Conservation (phyloP, 2,329 filamentous ascomycete genomes). For the Ilyonectria mors-panacis region DNA sequence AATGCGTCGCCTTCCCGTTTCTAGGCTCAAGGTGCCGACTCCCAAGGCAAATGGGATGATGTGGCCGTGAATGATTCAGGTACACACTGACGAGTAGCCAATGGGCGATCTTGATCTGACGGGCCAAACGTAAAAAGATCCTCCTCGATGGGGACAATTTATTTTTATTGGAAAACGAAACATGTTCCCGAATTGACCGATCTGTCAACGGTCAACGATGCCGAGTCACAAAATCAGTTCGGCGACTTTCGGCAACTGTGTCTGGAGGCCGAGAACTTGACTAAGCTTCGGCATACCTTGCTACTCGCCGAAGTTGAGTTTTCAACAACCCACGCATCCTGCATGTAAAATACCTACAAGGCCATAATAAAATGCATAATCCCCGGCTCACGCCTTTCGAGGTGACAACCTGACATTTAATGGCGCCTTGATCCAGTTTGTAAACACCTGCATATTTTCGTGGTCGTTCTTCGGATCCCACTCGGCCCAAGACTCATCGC, state of each 20-base stretch:
- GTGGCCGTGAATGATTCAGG: neutral
- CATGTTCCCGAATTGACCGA: neutral
- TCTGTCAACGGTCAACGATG: neutral
- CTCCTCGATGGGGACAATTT: neutral
- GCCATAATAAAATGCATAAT: neutral
- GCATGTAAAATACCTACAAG: neutral
- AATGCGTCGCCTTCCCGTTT: neutral
- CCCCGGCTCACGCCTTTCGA: conserved; percentile 2
- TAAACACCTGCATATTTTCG: conserved; percentile 44
- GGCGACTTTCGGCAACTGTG: neutral
- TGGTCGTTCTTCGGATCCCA: conserved; percentile 47
- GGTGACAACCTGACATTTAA: conserved; percentile 36
- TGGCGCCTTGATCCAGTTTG: conserved; percentile 49
- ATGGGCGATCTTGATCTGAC: neutral
- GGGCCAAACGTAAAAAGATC: neutral
- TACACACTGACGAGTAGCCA: neutral
- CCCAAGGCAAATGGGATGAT: neutral
- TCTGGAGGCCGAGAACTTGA: neutral
- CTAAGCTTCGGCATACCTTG: neutral
- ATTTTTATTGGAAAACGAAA: neutral
- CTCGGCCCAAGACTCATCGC: conserved; percentile 37
- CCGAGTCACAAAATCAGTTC: neutral
- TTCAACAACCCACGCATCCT: neutral
- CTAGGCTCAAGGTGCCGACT: neutral
- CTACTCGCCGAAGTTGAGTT: neutral